Conservation (phyloP, 257 asterid species). For the Schizonepeta tenuifolia region DNA sequence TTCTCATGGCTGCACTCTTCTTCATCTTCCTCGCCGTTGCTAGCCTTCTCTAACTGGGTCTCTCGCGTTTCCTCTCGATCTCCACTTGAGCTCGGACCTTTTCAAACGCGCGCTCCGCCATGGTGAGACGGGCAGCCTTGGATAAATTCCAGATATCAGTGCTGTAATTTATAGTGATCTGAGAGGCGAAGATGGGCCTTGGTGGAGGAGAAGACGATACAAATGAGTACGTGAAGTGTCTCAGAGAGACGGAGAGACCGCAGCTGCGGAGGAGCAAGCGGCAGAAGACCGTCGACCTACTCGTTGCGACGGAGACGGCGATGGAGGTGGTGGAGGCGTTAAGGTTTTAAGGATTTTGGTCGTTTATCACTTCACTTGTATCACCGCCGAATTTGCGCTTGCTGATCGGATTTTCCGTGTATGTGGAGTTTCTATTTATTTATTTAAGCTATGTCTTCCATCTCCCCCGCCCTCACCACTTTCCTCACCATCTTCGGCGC, state of each 20-base stretch:
- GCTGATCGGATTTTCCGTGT: neutral
- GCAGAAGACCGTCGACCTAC: constrained; percentile 32
- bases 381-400: constrained; percentile 8
- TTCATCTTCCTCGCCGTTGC: too few species aligned
- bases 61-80: constrained; percentile 52
- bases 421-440: neutral
- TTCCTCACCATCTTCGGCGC: too few species aligned
- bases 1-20: too few species aligned
- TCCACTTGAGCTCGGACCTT: constrained; percentile 38
- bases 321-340: neutral
- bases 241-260: constrained; percentile 10
- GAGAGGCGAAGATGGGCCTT: constrained; percentile 26
- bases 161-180: constrained; percentile 35
- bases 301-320: constrained; percentile 40
- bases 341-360: constrained; percentile 38
- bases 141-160: constrained; percentile 22
- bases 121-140: constrained; percentile 35
- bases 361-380: neutral
- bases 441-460: too few species aligned
- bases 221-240: constrained; percentile 17
- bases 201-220: constrained; percentile 7
- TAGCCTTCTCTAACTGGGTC: too few species aligned
- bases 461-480: too few species aligned
- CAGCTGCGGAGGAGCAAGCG: constrained; percentile 47
- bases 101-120: constrained; percentile 45